Evolutionary conservation across 2,329 filamentous ascomycete genomes (phyloP).

Genomic region (Cladosporium sp.): DNA sequence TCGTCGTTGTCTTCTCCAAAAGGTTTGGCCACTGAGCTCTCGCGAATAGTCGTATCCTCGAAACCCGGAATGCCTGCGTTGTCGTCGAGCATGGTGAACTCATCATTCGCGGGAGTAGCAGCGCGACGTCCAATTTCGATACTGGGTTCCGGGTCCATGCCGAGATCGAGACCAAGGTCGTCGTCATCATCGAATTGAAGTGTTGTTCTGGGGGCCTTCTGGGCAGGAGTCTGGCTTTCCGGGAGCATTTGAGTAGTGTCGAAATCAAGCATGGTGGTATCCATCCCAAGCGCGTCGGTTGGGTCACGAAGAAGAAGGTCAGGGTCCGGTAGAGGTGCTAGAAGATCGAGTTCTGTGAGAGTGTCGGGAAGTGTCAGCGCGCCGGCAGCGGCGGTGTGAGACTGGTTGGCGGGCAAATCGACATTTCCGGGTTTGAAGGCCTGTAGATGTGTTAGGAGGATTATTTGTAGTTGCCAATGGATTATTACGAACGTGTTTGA

Average conservation of each 20-base stretch:
- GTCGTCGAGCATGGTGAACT: conserved; percentile 57
- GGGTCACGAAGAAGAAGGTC: conserved; percentile 67
- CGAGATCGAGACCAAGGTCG: conserved; percentile 65
- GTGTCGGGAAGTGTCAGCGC: conserved; percentile 87
- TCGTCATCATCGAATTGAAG: conserved; percentile 55
- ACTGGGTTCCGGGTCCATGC: conserved; percentile 54
- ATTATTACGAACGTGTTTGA: conserved; percentile 79
- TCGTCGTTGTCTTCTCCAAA: conserved; percentile 26
- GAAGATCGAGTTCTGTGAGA: conserved; percentile 88
- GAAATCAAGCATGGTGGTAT: conserved; percentile 54
- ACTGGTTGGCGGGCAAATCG: conserved; percentile 77
- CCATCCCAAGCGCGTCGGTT: conserved; percentile 30
- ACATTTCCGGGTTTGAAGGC: conserved; percentile 96
- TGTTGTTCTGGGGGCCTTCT: conserved; percentile 25
- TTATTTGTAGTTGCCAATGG: background rate
- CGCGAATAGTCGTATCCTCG: conserved; percentile 33
- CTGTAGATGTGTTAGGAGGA: conserved; percentile 47
- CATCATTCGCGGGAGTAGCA: conserved; percentile 58
- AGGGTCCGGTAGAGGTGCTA: conserved; percentile 75
- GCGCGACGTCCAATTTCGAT: conserved; percentile 92
- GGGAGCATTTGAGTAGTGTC: conserved; percentile 77
- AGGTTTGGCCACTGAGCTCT: conserved; percentile 22
- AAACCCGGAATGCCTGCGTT: conserved; percentile 53
- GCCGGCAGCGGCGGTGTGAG: conserved; percentile 79
- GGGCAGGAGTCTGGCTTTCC: conserved; percentile 43